Conservation (phyloP, 768 basidiomycete genomes). For the Pisolithus sp. region DNA sequence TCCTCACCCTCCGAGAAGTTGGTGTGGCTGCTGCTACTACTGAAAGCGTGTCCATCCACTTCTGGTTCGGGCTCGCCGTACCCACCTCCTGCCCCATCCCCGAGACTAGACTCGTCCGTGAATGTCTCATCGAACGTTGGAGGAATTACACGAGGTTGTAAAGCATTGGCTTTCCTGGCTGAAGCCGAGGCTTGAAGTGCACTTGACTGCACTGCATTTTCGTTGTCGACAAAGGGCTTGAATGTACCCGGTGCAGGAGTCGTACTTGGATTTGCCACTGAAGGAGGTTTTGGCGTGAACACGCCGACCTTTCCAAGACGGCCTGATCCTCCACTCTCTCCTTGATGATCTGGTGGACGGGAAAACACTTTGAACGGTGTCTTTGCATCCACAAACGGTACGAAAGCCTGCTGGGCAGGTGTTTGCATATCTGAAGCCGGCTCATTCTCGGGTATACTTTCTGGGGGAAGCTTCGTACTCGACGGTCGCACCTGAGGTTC, state of each 20-base stretch:
- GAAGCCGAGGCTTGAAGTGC: slow-evolving; percentile 12
- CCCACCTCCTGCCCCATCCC: slow-evolving; percentile 12
- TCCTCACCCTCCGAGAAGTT: slow-evolving; percentile 30
- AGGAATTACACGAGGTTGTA: slow-evolving; percentile 15
- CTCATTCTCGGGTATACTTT: slow-evolving; percentile 12
- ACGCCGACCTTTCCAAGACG: slow-evolving; percentile 15
- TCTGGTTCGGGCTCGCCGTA: slow-evolving; percentile 13
- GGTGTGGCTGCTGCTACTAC: slow-evolving; percentile 20
- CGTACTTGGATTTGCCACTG: slow-evolving; percentile 6
- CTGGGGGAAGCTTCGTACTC: slow-evolving; percentile 13
- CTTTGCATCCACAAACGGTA: slow-evolving; percentile 34
- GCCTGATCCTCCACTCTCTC: slow-evolving; percentile 29
- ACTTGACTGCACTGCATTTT: slow-evolving; percentile 5
- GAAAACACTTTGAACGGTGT: slow-evolving; percentile 61
- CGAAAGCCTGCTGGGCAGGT: slow-evolving; percentile 31
- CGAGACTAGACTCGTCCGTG: slow-evolving; percentile 28
- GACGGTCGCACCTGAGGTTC: slow-evolving; percentile 26
- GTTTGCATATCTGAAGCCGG: slow-evolving; percentile 4
- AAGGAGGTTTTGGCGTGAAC: slow-evolving; percentile 41
- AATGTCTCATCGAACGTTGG: slow-evolving; percentile 21
- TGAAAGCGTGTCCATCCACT: slow-evolving; percentile 16
- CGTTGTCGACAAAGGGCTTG: slow-evolving; percentile 32
- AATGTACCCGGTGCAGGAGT: slow-evolving; percentile 19
- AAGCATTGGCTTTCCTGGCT: slow-evolving; percentile 12
- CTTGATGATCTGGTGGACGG: slow-evolving; percentile 43